phyloP scores from a whole-genome alignment of 1,139 yeast genomes.

The Insectozyma bohioensis region DNA sequence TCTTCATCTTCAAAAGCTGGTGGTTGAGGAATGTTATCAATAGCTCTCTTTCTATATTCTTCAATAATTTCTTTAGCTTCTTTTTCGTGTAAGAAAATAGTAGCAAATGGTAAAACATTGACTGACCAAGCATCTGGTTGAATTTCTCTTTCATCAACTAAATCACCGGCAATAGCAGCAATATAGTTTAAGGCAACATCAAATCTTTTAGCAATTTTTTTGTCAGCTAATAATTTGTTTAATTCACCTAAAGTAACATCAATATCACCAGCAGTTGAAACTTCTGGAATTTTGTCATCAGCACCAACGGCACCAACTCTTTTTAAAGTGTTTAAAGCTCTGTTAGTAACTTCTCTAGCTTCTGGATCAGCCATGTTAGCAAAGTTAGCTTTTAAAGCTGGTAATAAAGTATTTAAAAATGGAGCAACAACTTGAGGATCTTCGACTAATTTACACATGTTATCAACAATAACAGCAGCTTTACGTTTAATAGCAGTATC shows the following conservation, averaged over 20 bases:
- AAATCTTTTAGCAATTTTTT: constrained; percentile 78
- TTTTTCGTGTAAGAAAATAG: constrained; percentile 91
- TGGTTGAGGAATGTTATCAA: constrained; percentile 96
- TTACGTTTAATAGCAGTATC: constrained; percentile 99
- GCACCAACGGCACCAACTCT: constrained; percentile 98
- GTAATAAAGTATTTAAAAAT: constrained; percentile 91
- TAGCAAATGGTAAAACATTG: constrained; percentile 88
- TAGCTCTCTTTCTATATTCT: constrained; percentile 92
- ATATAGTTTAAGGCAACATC: constrained; percentile 73
- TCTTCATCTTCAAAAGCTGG: constrained; percentile 98
- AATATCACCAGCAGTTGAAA: constrained; percentile 97
- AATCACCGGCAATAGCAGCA: constrained; percentile 98
- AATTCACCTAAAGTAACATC: constrained; percentile 82
- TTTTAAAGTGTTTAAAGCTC: constrained; percentile 96
- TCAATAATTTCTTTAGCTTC: constrained; percentile 90
- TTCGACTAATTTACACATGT: constrained; percentile 99
- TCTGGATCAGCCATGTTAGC: constrained; percentile 99
- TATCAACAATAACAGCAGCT: constrained; percentile 98
- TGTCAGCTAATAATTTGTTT: constrained; percentile 65
- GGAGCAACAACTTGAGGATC: constrained; percentile 99
- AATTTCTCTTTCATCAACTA: constrained; percentile 96
- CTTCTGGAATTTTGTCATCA: constrained; percentile 89
- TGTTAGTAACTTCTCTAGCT: constrained; percentile 96
- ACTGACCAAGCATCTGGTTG: constrained; percentile 91
- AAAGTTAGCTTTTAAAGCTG: constrained; percentile 92